These are phyloP conservation scores for Penicillium fuscoglaucum DNA, from an alignment of 2,329 filamentous ascomycete species.

Conservation along the genomic window DNA sequence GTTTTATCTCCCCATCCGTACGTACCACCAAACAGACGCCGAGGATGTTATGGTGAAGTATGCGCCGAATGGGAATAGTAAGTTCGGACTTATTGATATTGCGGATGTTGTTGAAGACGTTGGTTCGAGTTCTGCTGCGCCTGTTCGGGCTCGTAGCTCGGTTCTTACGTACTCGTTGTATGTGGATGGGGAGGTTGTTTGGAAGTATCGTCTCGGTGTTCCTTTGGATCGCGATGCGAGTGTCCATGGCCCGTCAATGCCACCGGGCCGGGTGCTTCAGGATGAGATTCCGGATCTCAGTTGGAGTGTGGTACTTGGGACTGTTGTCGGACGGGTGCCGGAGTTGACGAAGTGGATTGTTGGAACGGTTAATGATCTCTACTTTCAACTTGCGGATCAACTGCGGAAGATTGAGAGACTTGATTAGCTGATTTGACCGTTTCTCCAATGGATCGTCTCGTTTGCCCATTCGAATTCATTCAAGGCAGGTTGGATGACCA, in stretches of 20 bases:
- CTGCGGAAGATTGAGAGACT: constrained; percentile 20
- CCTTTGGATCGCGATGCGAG: constrained; percentile 28
- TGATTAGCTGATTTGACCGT: constrained; percentile 10
- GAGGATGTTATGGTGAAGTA: constrained; percentile 85
- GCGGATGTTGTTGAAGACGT: constrained; percentile 57
- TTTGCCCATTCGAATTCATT: not conserved
- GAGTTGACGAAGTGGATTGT: constrained; percentile 14
- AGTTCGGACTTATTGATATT: constrained; percentile 83
- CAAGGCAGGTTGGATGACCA: not conserved
- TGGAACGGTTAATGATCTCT: constrained; percentile 13
- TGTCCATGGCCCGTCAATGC: constrained; percentile 18
- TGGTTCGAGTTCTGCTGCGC: constrained; percentile 13
- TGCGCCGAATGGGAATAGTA: constrained; percentile 78
- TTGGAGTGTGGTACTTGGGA: constrained; percentile 25
- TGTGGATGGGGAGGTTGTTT: constrained; percentile 75
- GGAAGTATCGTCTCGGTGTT: constrained; percentile 56
- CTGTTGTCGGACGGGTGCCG: constrained; percentile 22
- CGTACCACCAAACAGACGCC: constrained; percentile 77
- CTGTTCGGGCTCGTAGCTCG: constrained; percentile 46
- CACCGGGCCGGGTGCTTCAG: constrained; percentile 35
- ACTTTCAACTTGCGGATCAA: constrained; percentile 20
- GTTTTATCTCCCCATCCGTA: constrained; percentile 84
- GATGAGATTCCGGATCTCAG: constrained; percentile 27
- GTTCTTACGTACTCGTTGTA: constrained; percentile 78
- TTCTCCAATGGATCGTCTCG: no score